Conservation (phyloP, 805 yeast genomes). For the Lipomyces orientalis region DNA sequence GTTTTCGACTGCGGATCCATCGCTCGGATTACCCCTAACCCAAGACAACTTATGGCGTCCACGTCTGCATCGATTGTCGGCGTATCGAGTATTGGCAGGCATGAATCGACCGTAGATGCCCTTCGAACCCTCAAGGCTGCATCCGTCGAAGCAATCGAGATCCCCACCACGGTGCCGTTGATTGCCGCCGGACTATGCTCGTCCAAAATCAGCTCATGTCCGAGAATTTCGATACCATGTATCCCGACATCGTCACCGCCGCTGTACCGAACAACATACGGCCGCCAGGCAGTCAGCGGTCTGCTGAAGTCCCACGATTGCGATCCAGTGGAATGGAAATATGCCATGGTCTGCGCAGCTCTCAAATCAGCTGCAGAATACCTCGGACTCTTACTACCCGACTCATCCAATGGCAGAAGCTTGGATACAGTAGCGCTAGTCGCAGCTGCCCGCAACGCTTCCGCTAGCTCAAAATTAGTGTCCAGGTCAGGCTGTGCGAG, state of each 20-base stretch:
- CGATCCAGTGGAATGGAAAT: constrained; percentile 38
- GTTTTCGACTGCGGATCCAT: constrained; percentile 15
- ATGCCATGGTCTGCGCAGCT: constrained; percentile 41
- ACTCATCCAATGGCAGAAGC: constrained; percentile 44
- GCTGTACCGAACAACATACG: constrained; percentile 41
- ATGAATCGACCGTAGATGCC: constrained; percentile 1
- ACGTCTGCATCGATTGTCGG: constrained; percentile 9
- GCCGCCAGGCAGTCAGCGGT: constrained; percentile 46
- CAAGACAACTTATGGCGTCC: constrained; percentile 20
- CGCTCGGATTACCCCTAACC: constrained; percentile 29
- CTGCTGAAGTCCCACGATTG: constrained; percentile 35
- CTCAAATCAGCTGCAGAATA: constrained; percentile 39
- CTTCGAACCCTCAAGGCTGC: neutral
- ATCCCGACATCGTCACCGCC: constrained; percentile 43
- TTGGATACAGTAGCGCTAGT: constrained; percentile 41
- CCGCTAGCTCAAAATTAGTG: constrained; percentile 41
- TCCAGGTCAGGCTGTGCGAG: constrained; percentile 40
- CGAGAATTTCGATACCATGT: constrained; percentile 38
- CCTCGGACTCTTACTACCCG: constrained; percentile 6
- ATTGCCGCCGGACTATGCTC: constrained; percentile 41
- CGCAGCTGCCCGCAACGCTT: constrained; percentile 13
- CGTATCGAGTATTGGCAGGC: constrained; percentile 7
- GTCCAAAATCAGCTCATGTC: constrained; percentile 34
- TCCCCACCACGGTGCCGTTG: constrained; percentile 47
- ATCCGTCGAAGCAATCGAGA: constrained; percentile 30